Conservation (phyloP, 208 protist genomes). For the Endotrypanum monterogeii region DNA sequence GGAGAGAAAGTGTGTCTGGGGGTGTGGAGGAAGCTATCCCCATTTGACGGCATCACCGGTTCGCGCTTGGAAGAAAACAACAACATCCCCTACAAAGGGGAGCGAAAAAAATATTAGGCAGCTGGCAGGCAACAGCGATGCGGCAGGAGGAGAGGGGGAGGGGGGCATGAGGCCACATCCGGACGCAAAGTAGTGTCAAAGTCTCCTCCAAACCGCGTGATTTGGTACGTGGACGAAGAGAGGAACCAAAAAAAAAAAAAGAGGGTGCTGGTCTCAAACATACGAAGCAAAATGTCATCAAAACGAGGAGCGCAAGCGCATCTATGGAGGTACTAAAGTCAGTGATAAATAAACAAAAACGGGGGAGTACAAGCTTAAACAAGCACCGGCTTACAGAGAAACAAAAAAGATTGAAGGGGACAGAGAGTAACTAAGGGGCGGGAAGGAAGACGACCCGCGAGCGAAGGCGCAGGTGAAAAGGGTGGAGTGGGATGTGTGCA, state of each 20-base stretch:
- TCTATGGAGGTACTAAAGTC: not conserved
- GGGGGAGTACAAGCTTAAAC: not conserved
- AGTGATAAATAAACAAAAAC: not conserved
- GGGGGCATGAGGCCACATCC: too few relatives aligned
- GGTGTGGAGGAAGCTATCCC: not conserved
- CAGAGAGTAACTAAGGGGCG: not conserved
- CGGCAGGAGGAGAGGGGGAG: too few relatives aligned
- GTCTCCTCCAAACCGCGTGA: not conserved
- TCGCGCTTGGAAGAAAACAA: too few relatives aligned
- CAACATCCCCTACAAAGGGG: too few relatives aligned
- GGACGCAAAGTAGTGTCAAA: too few relatives aligned
- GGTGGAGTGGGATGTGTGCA: too few relatives aligned
- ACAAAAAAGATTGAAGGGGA: too few relatives aligned
- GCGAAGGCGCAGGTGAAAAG: not conserved
- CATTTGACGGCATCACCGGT: too few relatives aligned
- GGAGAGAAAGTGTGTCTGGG: not conserved
- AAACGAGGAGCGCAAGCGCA: not conserved
- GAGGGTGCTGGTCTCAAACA: not conserved
- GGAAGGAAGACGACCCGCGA: not conserved
- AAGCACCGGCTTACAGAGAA: too few relatives aligned
- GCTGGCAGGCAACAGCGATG: too few relatives aligned
- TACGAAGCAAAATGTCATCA: not conserved
- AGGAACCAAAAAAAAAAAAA: not conserved
- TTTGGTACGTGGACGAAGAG: not conserved
- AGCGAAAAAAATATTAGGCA: too few relatives aligned